A percentile compares a stretch with the other conserved stretches of the same genome.
These are phyloP conservation scores for Cutaneotrichosporon curvatum DNA, from an alignment of 1,284 basidiomycete species.

Conservation along the genomic window DNA sequence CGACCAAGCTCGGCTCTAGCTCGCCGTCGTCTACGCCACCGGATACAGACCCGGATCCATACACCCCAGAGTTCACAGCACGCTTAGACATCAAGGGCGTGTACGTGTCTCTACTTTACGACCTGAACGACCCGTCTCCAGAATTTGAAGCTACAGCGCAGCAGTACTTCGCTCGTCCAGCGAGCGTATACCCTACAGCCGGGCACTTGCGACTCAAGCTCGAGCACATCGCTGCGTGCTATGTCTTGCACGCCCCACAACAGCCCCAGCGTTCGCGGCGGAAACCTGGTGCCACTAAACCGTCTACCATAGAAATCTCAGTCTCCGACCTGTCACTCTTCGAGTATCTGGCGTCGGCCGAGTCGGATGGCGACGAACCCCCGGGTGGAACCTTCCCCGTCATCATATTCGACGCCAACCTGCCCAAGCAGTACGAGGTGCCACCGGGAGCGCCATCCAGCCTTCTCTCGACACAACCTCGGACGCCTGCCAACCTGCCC, in stretches of 20 bases:
- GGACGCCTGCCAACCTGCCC: conserved; percentile 5
- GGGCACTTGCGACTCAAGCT: conserved; percentile 37
- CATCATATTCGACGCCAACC: conserved; percentile 39
- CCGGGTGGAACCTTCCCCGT: conserved; percentile 41
- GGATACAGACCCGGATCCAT: not conserved
- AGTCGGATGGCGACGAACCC: conserved; percentile 18
- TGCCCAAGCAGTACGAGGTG: conserved; percentile 37
- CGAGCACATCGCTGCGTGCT: conserved; percentile 24
- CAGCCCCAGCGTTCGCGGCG: conserved; percentile 2
- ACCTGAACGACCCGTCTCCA: conserved; percentile 12
- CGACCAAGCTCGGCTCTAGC: not conserved
- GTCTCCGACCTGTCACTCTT: conserved; percentile 30
- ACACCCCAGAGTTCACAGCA: conserved; percentile 19
- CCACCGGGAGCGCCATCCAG: conserved; percentile 19
- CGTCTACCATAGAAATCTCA: conserved; percentile 16
- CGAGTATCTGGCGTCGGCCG: conserved; percentile 29
- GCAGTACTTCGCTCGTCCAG: conserved; percentile 31
- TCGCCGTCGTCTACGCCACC: not conserved
- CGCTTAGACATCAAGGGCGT: conserved; percentile 26
- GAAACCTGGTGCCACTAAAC: conserved; percentile 6
- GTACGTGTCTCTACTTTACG: conserved; percentile 28
- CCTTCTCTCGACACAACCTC: conserved; percentile 2
- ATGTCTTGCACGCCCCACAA: conserved; percentile 13
- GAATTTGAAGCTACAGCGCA: conserved; percentile 2
- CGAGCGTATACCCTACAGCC: conserved; percentile 27